phyloP scores from a whole-genome alignment of 2,329 filamentous ascomycete species.

The Hirsutella rhossiliensis region DNA sequence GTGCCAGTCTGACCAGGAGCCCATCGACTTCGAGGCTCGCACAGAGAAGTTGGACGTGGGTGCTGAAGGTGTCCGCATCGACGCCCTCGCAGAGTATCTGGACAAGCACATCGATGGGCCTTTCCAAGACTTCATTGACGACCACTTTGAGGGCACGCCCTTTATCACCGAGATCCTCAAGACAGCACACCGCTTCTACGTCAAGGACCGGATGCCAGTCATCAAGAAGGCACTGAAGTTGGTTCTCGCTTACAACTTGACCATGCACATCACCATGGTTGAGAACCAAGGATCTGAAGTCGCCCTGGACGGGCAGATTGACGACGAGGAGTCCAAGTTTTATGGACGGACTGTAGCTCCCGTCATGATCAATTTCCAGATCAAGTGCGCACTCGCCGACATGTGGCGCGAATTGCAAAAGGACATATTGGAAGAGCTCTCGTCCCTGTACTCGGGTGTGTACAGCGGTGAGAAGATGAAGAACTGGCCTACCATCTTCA shows the following conservation, averaged over 20 bases:
- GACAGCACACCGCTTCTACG: slow-evolving; percentile 88
- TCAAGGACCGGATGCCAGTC: slow-evolving; percentile 75
- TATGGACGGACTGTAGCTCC: slow-evolving; percentile 83
- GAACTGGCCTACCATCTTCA: slow-evolving; percentile 99
- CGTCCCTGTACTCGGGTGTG: slow-evolving; percentile 86
- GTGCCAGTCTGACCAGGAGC: slow-evolving; percentile 52
- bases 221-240: slow-evolving; percentile 94
- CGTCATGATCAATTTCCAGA: slow-evolving; percentile 99
- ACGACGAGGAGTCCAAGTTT: slow-evolving; percentile 77
- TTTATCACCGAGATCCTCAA: slow-evolving; percentile 95
- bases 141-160: slow-evolving; percentile 90
- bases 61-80: slow-evolving; percentile 71
- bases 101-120: slow-evolving; percentile 88
- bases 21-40: slow-evolving; percentile 71
- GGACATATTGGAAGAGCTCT: slow-evolving; percentile 90
- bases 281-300: slow-evolving; percentile 79
- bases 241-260: slow-evolving; percentile 90
- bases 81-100: slow-evolving; percentile 79
- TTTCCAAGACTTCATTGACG: slow-evolving; percentile 88
- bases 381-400: slow-evolving; percentile 92
- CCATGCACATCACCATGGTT: slow-evolving; percentile 86
- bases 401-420: slow-evolving; percentile 98
- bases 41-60: slow-evolving; percentile 85
- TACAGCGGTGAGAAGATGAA: slow-evolving; percentile 96
- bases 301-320: slow-evolving; percentile 67